Base-by-base conservation (phyloP, 2,329 filamentous ascomycete species). In the Colletotrichum viniferum region DNA sequence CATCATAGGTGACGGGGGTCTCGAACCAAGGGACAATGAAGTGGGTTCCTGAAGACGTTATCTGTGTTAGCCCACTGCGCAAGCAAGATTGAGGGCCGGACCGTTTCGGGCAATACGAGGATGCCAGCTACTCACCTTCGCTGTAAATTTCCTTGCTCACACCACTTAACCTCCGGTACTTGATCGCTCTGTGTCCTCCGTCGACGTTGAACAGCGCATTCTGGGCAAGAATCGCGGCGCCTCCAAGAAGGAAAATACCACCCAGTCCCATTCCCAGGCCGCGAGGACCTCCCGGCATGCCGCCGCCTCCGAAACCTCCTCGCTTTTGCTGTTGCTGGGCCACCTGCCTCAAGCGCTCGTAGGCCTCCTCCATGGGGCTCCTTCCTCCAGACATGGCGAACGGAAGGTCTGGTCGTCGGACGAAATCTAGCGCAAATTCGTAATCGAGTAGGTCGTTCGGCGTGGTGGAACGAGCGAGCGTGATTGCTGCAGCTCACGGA, bases 181-280 rank as follows among this genome's bases (percentile, higher is more conserved):
- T 99, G 91, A 99, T 99, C 79, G 97, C 97, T 83, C 97, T 94
- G 86, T 98, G 97, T 88, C 97, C 97, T 93, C 97, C 97, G 83
- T 99, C 97, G 81, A 99, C 97, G 87, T 94, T 94, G 88, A 94
- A 94, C 7, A 94, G 88, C 60, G 92, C 90, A 83, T 92, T 90
- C 80, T 90, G 88, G 78, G 92, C 80, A 78, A 92, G 77, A 80
- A 89, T 82, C 72, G 86, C 83, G 61, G 88, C 90, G 73, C 88
- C 88, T 18, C 85, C 86, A 58, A 90, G 80, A 36, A 91, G 79
- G 21, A 84, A 79, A 24, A 87, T 80, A 58, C 84, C 87, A 34
- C 84, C 81, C 63, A 90, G 69, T 38, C 85, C 85, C 68, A 83
- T 83, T 34, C 84, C 84, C 60, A 83, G 83, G 43, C 84, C 84